Evolutionary conservation across 352 stramenopile species (phyloP).

Genomic region (Phytophthora pistaciae): DNA sequence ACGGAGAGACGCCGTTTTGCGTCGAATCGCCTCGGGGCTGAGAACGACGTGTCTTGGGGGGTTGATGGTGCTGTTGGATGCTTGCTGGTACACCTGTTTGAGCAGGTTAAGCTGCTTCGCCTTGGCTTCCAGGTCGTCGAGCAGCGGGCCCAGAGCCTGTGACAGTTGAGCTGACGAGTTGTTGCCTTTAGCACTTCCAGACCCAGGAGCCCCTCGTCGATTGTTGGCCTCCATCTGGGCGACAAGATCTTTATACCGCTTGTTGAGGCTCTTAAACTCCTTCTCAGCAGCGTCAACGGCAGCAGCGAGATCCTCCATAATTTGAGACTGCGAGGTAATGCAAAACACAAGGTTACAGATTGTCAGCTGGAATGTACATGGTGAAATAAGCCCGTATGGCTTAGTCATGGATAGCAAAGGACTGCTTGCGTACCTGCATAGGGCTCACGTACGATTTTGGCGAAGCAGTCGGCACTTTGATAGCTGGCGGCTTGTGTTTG

Average conservation of each 20-base stretch:
- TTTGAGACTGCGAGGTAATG: slow-evolving; percentile 45
- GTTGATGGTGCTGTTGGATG: slow-evolving; percentile 68
- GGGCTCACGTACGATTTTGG: slow-evolving; percentile 54
- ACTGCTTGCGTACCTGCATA: slow-evolving; percentile 53
- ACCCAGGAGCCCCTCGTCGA: slow-evolving; percentile 13
- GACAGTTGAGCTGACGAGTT: slow-evolving; percentile 46
- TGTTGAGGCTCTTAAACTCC: slow-evolving; percentile 61
- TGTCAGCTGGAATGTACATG: slow-evolving; percentile 8
- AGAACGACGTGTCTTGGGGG: slow-evolving; percentile 56
- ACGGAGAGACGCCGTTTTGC: slow-evolving; percentile 74
- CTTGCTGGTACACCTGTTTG: slow-evolving; percentile 69
- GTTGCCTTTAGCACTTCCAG: slow-evolving; percentile 9
- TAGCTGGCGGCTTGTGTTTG: slow-evolving; percentile 44
- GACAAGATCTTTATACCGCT: slow-evolving; percentile 53
- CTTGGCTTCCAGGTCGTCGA: slow-evolving; percentile 75
- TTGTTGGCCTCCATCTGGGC: slow-evolving; percentile 45
- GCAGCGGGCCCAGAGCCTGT: slow-evolving; percentile 47
- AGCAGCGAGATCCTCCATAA: slow-evolving; percentile 62
- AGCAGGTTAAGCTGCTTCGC: slow-evolving; percentile 75
- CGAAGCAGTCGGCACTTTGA: slow-evolving; percentile 44
- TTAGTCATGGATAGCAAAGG: slow-evolving; percentile 15
- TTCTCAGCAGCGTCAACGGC: slow-evolving; percentile 50
- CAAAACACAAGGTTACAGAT: slow-evolving; percentile 1
- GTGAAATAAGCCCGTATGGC: background rate
- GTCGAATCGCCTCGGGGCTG: slow-evolving; percentile 62